Evolutionary conservation across 345 rosid genomes (phyloP).

Genomic region (Gossypium mustelinum): DNA sequence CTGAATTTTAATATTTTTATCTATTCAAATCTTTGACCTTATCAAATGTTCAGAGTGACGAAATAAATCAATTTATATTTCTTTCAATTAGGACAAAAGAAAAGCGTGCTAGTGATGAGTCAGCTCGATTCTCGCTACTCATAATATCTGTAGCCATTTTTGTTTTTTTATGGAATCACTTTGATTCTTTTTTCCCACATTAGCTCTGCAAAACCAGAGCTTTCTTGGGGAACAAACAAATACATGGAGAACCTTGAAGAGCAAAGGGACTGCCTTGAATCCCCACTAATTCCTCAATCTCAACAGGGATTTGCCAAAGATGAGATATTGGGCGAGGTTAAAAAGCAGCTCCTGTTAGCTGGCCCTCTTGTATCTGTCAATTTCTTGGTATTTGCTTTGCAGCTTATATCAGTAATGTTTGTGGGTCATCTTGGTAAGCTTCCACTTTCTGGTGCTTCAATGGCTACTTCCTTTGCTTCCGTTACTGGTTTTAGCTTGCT

Average conservation of each 20-base stretch:
- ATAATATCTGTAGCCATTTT: background rate
- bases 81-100: too few species aligned
- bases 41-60: too few species aligned
- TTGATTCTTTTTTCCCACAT: background rate
- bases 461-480: constrained; percentile 42
- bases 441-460: constrained; percentile 39
- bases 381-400: constrained; percentile 15
- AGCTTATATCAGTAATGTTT: constrained; percentile 30
- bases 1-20: too few species aligned
- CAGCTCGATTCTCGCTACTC: background rate
- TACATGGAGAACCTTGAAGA: constrained; percentile 16
- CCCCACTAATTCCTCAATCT: background rate
- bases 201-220: background rate
- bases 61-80: too few species aligned
- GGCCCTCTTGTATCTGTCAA: constrained; percentile 20
- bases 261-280: constrained; percentile 3
- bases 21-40: too few species aligned
- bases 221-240: background rate
- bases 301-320: background rate
- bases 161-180: background rate
- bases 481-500: constrained; percentile 45
- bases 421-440: constrained; percentile 19
- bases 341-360: constrained; percentile 14
- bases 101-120: too few species aligned
- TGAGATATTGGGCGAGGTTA: constrained; percentile 16